Conservation (phyloP, 2,329 filamentous ascomycete genomes). For the Ceratocystis harringtonii region DNA sequence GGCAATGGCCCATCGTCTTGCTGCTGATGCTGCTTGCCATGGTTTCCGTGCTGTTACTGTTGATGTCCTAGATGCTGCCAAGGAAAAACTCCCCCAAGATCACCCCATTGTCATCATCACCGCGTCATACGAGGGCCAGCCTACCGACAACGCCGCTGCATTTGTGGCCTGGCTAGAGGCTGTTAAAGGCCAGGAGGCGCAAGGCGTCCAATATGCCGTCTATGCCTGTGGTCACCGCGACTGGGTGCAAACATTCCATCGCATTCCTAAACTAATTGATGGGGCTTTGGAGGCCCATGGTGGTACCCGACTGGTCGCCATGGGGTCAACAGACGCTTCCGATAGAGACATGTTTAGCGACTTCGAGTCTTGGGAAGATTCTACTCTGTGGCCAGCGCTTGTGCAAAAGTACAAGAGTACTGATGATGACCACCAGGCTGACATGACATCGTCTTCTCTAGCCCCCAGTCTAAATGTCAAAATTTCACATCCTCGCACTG, state of each 20-base stretch:
- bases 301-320: constrained; percentile 26
- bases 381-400: constrained; percentile 36
- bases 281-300: constrained; percentile 30
- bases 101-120: constrained; percentile 52
- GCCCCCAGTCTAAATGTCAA: constrained; percentile 28
- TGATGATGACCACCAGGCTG: constrained; percentile 21
- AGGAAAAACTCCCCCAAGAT: constrained; percentile 42
- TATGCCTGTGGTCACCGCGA: constrained; percentile 49
- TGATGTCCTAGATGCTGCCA: constrained; percentile 45
- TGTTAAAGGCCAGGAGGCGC: constrained; percentile 35
- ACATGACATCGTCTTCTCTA: constrained; percentile 7
- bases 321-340: constrained; percentile 45
- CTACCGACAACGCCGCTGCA: constrained; percentile 54
- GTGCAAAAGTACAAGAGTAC: constrained; percentile 34
- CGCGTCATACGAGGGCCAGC: constrained; percentile 59
- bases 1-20: constrained; percentile 48
- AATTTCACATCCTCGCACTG: constrained; percentile 38
- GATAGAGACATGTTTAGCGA: constrained; percentile 51
- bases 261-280: constrained; percentile 49
- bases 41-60: constrained; percentile 43
- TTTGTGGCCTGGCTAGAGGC: constrained; percentile 53
- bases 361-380: constrained; percentile 53
- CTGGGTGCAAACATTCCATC: constrained; percentile 49
- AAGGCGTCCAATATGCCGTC: constrained; percentile 47
- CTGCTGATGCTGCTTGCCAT: constrained; percentile 40